These are phyloP conservation scores for Fusarium udum DNA, from an alignment of 2,329 filamentous ascomycete species.

Conservation along the genomic window DNA sequence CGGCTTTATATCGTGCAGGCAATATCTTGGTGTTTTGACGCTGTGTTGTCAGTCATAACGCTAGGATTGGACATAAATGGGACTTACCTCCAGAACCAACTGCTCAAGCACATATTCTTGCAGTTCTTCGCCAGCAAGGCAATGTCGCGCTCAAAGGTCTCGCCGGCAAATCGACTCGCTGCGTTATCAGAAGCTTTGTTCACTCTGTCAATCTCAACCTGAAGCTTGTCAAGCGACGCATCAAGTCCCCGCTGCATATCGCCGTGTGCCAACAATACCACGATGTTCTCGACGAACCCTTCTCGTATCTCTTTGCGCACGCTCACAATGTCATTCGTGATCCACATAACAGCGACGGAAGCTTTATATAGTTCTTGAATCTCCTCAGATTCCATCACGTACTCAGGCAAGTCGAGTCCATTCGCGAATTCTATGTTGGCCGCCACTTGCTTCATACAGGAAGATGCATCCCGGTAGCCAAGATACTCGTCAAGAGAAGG, in stretches of 20 bases:
- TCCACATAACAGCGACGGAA: background rate
- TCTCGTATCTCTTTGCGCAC: background rate
- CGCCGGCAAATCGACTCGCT: background rate
- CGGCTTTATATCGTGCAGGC: background rate
- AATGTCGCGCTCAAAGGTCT: background rate
- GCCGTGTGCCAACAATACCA: background rate
- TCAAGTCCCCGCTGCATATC: background rate
- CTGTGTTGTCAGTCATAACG: rapidly evolving
- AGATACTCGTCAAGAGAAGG: background rate
- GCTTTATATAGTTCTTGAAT: background rate
- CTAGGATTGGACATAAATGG: background rate
- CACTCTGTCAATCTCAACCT: background rate
- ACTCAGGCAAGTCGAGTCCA: background rate
- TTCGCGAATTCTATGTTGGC: background rate
- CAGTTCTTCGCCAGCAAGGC: background rate
- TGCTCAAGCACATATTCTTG: background rate
- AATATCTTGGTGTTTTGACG: background rate
- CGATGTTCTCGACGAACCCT: background rate
- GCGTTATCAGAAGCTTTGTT: background rate
- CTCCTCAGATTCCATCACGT: background rate
- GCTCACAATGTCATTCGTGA: background rate
- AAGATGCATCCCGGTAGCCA: background rate
- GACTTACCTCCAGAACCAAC: background rate
- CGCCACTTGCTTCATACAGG: background rate
- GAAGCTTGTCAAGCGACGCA: background rate